Conservation (phyloP, 2,329 filamentous ascomycete species). For the Cladophialophora yegresii region DNA sequence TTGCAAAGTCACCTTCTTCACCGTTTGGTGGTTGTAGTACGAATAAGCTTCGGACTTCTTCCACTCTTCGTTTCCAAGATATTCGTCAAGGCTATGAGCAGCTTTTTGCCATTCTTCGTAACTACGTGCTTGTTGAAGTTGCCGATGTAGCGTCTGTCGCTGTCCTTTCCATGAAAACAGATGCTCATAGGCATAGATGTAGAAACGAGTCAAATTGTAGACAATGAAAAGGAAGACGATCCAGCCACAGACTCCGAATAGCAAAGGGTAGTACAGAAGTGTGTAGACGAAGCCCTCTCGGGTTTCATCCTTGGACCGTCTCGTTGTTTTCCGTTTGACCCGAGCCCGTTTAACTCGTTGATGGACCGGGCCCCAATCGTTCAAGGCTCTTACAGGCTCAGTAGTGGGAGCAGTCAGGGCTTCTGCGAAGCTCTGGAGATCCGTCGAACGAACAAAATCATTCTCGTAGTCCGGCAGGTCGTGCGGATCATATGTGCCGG, state of each 20-base stretch:
- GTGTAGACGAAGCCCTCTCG: slow-evolving; percentile 89
- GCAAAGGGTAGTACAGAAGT: slow-evolving; percentile 86
- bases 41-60: slow-evolving; percentile 59
- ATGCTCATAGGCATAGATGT: slow-evolving; percentile 91
- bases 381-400: slow-evolving; percentile 78
- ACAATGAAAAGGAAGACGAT: slow-evolving; percentile 69
- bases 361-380: slow-evolving; percentile 91
- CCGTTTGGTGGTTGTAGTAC: slow-evolving; percentile 86
- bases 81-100: slow-evolving; percentile 75
- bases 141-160: slow-evolving; percentile 69
- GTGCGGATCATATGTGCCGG: slow-evolving; percentile 26
- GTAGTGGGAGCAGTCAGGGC: slow-evolving; percentile 81
- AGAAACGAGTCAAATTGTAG: slow-evolving; percentile 80
- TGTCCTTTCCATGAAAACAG: slow-evolving; percentile 85
- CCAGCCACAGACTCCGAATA: slow-evolving; percentile 79
- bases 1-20: slow-evolving; percentile 74
- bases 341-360: slow-evolving; percentile 62
- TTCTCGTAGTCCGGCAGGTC: slow-evolving; percentile 74
- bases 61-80: slow-evolving; percentile 68
- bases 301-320: slow-evolving; percentile 80
- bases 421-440: slow-evolving; percentile 75
- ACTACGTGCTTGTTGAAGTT: slow-evolving; percentile 69
- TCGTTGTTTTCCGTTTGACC: slow-evolving; percentile 48
- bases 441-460: slow-evolving; percentile 72
- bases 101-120: slow-evolving; percentile 83